Percentiles rank a stretch among this genome's conserved stretches.
Conservation (phyloP, 805 yeast genomes). For the Candida easanensis region DNA sequence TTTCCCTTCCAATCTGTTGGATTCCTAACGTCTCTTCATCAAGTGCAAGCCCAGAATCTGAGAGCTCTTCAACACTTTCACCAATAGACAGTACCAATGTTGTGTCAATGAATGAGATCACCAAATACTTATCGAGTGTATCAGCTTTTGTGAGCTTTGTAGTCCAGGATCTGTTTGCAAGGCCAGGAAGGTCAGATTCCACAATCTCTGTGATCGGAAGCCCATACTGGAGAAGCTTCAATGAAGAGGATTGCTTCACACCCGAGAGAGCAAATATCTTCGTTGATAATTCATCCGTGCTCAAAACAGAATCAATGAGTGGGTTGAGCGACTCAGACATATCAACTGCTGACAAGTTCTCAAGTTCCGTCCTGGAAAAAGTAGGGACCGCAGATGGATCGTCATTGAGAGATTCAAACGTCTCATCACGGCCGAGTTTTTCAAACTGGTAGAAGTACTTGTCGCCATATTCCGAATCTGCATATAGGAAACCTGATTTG, state of each 20-base stretch:
- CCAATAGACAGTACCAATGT: slow-evolving; percentile 77
- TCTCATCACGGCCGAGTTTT: slow-evolving; percentile 61
- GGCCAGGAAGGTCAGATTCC: slow-evolving; percentile 70
- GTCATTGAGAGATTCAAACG: slow-evolving; percentile 30
- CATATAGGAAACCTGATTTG: slow-evolving; percentile 73
- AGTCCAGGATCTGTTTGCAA: slow-evolving; percentile 63
- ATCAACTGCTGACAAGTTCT: slow-evolving; percentile 60
- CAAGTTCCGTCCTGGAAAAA: slow-evolving; percentile 36
- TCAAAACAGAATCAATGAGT: slow-evolving; percentile 39
- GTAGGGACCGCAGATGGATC: slow-evolving; percentile 30
- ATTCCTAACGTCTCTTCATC: slow-evolving; percentile 64
- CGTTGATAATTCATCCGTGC: slow-evolving; percentile 33
- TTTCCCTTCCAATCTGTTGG: slow-evolving; percentile 58
- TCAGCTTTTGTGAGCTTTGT: slow-evolving; percentile 46
- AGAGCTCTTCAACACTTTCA: slow-evolving; percentile 74
- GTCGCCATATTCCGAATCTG: slow-evolving; percentile 59
- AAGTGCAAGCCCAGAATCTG: slow-evolving; percentile 57
- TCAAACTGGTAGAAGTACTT: slow-evolving; percentile 77
- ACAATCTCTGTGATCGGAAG: slow-evolving; percentile 61
- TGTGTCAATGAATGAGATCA: slow-evolving; percentile 60
- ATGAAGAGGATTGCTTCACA: slow-evolving; percentile 38
- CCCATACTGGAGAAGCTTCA: slow-evolving; percentile 55
- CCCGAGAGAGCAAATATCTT: slow-evolving; percentile 44
- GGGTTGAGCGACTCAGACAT: slow-evolving; percentile 49
- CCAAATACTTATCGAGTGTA: slow-evolving; percentile 56